Conservation (phyloP, 2,329 filamentous ascomycete genomes). For the Neopestalotiopsis rosae region DNA sequence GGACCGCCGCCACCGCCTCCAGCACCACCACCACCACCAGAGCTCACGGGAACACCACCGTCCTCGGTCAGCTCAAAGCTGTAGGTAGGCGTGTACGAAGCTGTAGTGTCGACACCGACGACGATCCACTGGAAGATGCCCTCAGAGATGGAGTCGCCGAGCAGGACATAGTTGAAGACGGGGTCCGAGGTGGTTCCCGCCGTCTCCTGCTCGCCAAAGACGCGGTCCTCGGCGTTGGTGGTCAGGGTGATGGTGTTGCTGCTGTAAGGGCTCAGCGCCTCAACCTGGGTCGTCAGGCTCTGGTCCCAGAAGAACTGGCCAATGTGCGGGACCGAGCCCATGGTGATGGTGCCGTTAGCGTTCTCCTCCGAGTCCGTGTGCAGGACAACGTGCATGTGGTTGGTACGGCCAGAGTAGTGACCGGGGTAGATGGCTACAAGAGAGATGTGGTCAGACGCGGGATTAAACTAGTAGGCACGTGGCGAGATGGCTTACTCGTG, state of each 20-base stretch:
- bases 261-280: slow-evolving; percentile 10
- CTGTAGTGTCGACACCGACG: background rate
- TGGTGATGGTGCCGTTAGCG: slow-evolving; percentile 50
- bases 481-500: slow-evolving; percentile 39
- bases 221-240: slow-evolving; percentile 7
- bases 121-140: slow-evolving; percentile 13
- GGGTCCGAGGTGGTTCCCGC: slow-evolving; percentile 9
- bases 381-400: slow-evolving; percentile 54
- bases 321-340: slow-evolving; percentile 56
- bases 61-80: slow-evolving; percentile 10
- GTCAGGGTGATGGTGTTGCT: slow-evolving; percentile 9
- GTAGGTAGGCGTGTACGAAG: slow-evolving; percentile 11
- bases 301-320: slow-evolving; percentile 66
- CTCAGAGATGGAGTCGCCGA: slow-evolving; percentile 6
- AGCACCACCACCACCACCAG: background rate
- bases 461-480: background rate
- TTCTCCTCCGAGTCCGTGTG: slow-evolving; percentile 44
- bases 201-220: slow-evolving; percentile 12
- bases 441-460: background rate
- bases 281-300: slow-evolving; percentile 48
- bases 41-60: background rate
- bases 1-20: background rate
- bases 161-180: slow-evolving; percentile 12
- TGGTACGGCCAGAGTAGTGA: slow-evolving; percentile 50
- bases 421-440: slow-evolving; percentile 36